Evolutionary conservation across 176 grass and related monocot species (phyloP).

Genomic region (Musa itinerans): DNA sequence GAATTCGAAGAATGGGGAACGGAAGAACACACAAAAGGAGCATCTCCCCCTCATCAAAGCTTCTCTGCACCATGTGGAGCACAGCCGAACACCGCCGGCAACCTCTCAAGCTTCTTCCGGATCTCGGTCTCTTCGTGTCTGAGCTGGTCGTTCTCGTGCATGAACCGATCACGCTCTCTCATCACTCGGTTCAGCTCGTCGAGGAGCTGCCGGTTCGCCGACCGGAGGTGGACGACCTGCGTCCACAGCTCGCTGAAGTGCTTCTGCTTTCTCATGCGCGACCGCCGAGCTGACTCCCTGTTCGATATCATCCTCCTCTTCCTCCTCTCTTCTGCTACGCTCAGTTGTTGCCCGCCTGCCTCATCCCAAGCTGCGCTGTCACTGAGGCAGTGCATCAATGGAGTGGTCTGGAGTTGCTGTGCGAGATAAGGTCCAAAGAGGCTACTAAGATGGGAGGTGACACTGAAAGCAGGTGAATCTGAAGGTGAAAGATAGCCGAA

Average conservation of each 20-base stretch:
- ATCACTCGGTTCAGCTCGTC: constrained; percentile 58
- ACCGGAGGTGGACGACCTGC: constrained; percentile 42
- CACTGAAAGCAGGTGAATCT: constrained; percentile 39
- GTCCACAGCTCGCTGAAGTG: constrained; percentile 51
- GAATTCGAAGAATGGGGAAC: not conserved
- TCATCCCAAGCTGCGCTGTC: constrained; percentile 42
- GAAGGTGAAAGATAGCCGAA: constrained; percentile 19
- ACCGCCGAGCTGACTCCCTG: constrained; percentile 69
- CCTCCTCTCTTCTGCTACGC: constrained; percentile 54
- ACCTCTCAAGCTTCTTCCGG: constrained; percentile 33
- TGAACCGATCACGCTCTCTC: constrained; percentile 20
- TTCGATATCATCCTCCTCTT: constrained; percentile 72
- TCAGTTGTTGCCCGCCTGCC: constrained; percentile 7
- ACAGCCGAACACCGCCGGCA: not conserved
- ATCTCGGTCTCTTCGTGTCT: constrained; percentile 44
- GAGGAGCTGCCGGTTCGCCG: constrained; percentile 43
- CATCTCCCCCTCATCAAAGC: not conserved
- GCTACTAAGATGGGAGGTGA: constrained; percentile 43
- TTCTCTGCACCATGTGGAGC: not conserved
- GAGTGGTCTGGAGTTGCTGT: constrained; percentile 18
- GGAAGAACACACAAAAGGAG: not conserved
- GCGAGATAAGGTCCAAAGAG: constrained; percentile 5
- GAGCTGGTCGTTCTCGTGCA: constrained; percentile 49
- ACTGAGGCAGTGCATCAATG: constrained; percentile 22
- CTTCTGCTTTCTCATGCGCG: constrained; percentile 76